Conservation (phyloP, 2,329 filamentous ascomycete species). For the Claviceps africana region DNA sequence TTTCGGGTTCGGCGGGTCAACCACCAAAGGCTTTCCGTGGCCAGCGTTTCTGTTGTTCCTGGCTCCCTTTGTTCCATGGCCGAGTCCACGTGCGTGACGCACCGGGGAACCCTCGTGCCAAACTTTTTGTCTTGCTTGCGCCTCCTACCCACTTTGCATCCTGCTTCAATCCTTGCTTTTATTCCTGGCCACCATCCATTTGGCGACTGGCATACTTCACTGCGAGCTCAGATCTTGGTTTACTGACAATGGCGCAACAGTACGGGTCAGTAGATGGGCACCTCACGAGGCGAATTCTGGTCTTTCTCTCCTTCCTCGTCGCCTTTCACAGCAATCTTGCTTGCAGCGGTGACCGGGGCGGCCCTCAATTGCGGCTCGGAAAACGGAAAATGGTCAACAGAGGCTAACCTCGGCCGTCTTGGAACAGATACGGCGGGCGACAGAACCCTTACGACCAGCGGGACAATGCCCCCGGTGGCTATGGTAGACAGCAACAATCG, state of each 20-base stretch:
- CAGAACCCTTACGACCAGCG: conserved; percentile 47
- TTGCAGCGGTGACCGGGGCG: neutral
- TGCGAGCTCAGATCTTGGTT: conserved; percentile 3
- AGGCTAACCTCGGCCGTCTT: neutral
- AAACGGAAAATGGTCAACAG: neutral
- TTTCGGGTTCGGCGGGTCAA: conserved; percentile 12
- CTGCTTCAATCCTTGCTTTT: neutral
- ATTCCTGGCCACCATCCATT: neutral
- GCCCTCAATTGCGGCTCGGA: neutral
- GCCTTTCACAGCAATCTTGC: neutral
- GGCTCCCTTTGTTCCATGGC: neutral
- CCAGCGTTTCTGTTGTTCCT: neutral
- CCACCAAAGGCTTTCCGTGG: neutral
- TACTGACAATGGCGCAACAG: conserved; percentile 24
- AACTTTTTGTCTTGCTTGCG: neutral
- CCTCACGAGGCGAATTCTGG: neutral
- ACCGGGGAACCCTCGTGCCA: too few species aligned
- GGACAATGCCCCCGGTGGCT: conserved; percentile 23
- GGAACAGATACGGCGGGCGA: conserved; percentile 36
- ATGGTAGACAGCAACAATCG: conserved; percentile 13
- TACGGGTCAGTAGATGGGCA: conserved; percentile 36
- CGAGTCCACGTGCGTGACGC: neutral
- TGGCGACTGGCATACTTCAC: neutral
- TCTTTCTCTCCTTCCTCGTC: neutral
- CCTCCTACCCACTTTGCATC: neutral